Evolutionary conservation across 352 stramenopile species (phyloP).

Genomic region (Pythium sukuiense): DNA sequence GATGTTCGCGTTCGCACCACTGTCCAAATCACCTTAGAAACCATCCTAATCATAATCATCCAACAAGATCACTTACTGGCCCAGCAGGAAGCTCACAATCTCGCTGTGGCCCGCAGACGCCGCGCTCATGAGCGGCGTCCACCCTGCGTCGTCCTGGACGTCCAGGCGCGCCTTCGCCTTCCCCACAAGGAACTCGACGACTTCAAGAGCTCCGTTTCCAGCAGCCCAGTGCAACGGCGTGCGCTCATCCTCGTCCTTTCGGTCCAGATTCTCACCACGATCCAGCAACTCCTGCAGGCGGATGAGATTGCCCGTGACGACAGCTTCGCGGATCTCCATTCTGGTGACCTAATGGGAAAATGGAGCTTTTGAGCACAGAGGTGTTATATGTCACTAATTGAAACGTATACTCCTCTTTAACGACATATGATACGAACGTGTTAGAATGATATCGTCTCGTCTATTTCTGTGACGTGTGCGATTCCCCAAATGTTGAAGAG

Average conservation of each 20-base stretch:
- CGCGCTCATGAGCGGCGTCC: slow-evolving; percentile 79
- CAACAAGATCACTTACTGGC: slow-evolving; percentile 35
- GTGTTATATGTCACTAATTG: neutral
- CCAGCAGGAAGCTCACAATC: slow-evolving; percentile 54
- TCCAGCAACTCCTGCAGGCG: slow-evolving; percentile 38
- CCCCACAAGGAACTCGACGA: slow-evolving; percentile 59
- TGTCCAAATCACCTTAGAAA: slow-evolving; percentile 19
- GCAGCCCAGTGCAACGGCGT: slow-evolving; percentile 73
- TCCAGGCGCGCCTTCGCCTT: slow-evolving; percentile 42
- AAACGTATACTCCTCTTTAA: neutral
- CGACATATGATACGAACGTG: neutral
- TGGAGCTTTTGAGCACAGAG: neutral
- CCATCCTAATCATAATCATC: neutral
- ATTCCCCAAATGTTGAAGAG: slow-evolving; percentile 15
- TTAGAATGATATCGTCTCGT: neutral
- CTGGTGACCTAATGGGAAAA: neutral
- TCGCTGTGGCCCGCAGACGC: slow-evolving; percentile 59
- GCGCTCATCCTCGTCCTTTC: slow-evolving; percentile 72
- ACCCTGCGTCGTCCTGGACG: slow-evolving; percentile 71
- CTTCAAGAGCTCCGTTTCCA: slow-evolving; percentile 42
- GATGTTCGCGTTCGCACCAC: slow-evolving; percentile 63
- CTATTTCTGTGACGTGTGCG: slow-evolving; percentile 23
- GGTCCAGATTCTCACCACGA: slow-evolving; percentile 34
- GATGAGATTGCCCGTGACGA: slow-evolving; percentile 11
- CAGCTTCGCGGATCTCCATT: slow-evolving; percentile 20